Percentiles rank a stretch among this genome's conserved stretches.
These are phyloP conservation scores for Ogataea nonfermentans DNA, from an alignment of 805 yeast genomes.

Conservation along the genomic window DNA sequence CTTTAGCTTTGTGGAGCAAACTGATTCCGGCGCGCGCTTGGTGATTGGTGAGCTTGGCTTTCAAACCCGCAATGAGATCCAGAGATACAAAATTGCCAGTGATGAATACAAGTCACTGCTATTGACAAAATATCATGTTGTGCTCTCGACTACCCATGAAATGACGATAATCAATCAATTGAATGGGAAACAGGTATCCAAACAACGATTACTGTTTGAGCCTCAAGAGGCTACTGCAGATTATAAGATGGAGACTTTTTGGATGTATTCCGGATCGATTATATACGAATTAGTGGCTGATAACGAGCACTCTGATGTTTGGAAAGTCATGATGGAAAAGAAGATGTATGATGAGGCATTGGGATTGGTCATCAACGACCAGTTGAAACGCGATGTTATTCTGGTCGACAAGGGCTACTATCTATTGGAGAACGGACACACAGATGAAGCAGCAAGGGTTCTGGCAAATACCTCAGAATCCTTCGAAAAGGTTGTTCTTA, in stretches of 20 bases:
- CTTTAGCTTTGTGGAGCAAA: slow-evolving; percentile 26
- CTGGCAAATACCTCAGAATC: slow-evolving; percentile 65
- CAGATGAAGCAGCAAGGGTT: slow-evolving; percentile 47
- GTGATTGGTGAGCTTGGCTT: slow-evolving; percentile 22
- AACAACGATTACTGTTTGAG: slow-evolving; percentile 31
- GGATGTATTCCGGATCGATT: slow-evolving; percentile 64
- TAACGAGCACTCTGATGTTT: slow-evolving; percentile 70
- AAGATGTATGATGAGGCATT: slow-evolving; percentile 67
- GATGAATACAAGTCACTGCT: slow-evolving; percentile 32
- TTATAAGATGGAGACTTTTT: slow-evolving; percentile 53
- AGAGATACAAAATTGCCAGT: not conserved
- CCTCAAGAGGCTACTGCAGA: slow-evolving; percentile 48
- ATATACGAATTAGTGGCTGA: slow-evolving; percentile 72
- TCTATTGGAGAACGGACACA: slow-evolving; percentile 32
- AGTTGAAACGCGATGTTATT: slow-evolving; percentile 46
- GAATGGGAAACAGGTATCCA: slow-evolving; percentile 44
- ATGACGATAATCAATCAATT: slow-evolving; percentile 49
- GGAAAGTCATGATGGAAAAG: slow-evolving; percentile 60
- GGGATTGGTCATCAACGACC: slow-evolving; percentile 34
- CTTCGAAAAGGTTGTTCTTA: slow-evolving; percentile 66
- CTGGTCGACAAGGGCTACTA: slow-evolving; percentile 54
- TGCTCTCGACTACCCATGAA: slow-evolving; percentile 43
- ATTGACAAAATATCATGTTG: slow-evolving; percentile 53
- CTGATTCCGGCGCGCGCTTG: slow-evolving; percentile 18
- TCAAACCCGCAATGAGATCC: slow-evolving; percentile 23